phyloP scores from a whole-genome alignment of 2,329 filamentous ascomycete species.

The Ophiostoma ulmi region DNA sequence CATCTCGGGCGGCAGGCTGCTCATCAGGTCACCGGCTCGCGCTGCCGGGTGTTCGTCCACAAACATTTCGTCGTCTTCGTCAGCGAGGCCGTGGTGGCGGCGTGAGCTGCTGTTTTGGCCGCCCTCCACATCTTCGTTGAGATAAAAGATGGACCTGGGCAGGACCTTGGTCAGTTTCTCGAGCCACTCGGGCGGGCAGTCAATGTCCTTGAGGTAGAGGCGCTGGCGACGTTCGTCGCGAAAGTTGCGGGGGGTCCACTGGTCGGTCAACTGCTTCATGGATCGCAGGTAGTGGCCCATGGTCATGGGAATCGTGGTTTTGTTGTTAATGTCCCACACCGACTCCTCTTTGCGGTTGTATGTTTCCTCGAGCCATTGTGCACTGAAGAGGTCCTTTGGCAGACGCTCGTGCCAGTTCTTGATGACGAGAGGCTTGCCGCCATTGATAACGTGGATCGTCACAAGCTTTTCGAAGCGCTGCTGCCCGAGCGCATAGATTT shows the following conservation, averaged over 20 bases:
- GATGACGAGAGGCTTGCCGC: conserved; percentile 83
- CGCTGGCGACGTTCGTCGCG: conserved; percentile 75
- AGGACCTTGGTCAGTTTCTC: conserved; percentile 72
- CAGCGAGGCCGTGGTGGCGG: conserved; percentile 20
- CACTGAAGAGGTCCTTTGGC: conserved; percentile 72
- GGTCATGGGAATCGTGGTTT: conserved; percentile 73
- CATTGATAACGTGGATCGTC: conserved; percentile 72
- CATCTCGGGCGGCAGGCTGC: conserved; percentile 78
- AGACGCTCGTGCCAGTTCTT: conserved; percentile 77
- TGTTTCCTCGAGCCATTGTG: conserved; percentile 72
- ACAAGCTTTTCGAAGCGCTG: conserved; percentile 83
- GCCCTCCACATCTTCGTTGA: conserved; percentile 69
- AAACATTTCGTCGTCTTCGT: conserved; percentile 38
- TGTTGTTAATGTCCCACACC: conserved; percentile 72
- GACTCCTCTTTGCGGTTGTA: conserved; percentile 78
- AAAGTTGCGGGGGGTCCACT: conserved; percentile 71
- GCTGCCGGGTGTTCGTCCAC: conserved; percentile 53
- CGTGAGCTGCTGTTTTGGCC: not conserved
- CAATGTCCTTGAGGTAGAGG: conserved; percentile 94
- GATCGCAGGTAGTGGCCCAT: conserved; percentile 86
- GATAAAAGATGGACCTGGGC: conserved; percentile 78
- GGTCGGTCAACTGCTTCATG: conserved; percentile 75
- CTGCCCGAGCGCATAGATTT: conserved; percentile 70
- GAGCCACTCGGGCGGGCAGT: conserved; percentile 84
- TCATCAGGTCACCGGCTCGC: conserved; percentile 88